Evolutionary conservation across 257 asterid genomes (phyloP), one percentile per base, ranked within the genome.

Genomic region (Orobanche coerulescens): DNA sequence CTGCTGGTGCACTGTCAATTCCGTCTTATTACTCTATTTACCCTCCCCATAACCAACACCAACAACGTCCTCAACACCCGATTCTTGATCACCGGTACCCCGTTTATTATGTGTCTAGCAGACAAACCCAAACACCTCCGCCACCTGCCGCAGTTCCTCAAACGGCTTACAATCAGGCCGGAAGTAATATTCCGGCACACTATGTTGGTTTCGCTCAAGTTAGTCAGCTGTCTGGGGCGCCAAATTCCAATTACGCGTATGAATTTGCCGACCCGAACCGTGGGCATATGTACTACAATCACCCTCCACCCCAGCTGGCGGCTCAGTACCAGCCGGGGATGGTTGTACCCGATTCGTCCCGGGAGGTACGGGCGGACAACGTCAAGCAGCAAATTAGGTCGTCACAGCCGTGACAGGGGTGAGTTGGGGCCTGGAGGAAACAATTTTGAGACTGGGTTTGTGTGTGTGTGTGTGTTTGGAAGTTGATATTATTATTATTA

Each of bases 391-490:
- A 69, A 69, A 69, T 61, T 50, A 66, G 80, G 52, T 64, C 66
- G 54, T 66, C 69, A 25, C 82, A 62, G 79, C 73, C 67, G 4
- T 85, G 81, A 79, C 2, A 12, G 4, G 13, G 44, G 14, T 37
- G 44, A 12, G 14, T 37, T 37, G 13, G 13, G 44, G 44, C 14
- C n/a, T 9, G 13, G 14, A 8, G 60, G 78, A 73, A 67, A 75
- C 80, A 84, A 75, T 88, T 88, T 88, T 85, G 91, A 77, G 72
- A 81, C 58, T 65, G 72, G 79, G 79, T 77, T 75, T 72, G 80
- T 26, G 2, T 26, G 31, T n/a, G n/a, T n/a, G 76, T 75, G 68
- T 71, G 67, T 67, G n/a, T 68, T 60, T 75, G 72, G 64, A 61
- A 75, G 67, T 58, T 66, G 65, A 62, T 64, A 33, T 53, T 68